Evolutionary conservation across 257 asterid genomes (phyloP).

Genomic region (Nicotiana obtusifolia): DNA sequence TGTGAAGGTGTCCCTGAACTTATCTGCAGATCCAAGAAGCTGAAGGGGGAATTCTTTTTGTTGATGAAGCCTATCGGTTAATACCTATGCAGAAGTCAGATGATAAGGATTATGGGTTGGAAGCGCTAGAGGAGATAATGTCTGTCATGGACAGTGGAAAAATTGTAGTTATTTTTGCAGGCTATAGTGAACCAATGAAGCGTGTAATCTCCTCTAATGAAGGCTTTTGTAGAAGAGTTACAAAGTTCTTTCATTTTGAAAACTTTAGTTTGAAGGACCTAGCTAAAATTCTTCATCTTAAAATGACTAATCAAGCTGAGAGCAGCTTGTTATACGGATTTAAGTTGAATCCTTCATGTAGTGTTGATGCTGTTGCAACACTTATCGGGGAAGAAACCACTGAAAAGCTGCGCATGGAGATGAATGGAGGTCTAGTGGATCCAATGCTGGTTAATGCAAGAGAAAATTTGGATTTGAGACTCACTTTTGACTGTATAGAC

Average conservation of each 20-base stretch:
- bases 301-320: constrained; percentile 51
- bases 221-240: constrained; percentile 86
- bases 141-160: constrained; percentile 87
- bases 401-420: constrained; percentile 67
- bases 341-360: constrained; percentile 58
- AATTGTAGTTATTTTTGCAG: constrained; percentile 84
- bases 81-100: constrained; percentile 75
- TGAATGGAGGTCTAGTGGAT: constrained; percentile 82
- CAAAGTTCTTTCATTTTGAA: constrained; percentile 73
- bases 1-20: background rate
- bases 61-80: constrained; percentile 84
- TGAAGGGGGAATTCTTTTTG: constrained; percentile 83
- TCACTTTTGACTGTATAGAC: constrained; percentile 56
- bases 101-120: constrained; percentile 71
- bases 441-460: constrained; percentile 74
- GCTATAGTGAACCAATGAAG: constrained; percentile 86
- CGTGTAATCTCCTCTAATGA: constrained; percentile 75
- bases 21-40: constrained; percentile 67
- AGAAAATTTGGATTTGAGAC: constrained; percentile 77
- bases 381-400: constrained; percentile 52
- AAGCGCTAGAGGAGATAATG: constrained; percentile 91
- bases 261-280: constrained; percentile 64
- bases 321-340: constrained; percentile 59
- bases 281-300: constrained; percentile 64
- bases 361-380: constrained; percentile 44